Conservation (phyloP, 202 grass and related monocot genomes). For the Carex arenaria region DNA sequence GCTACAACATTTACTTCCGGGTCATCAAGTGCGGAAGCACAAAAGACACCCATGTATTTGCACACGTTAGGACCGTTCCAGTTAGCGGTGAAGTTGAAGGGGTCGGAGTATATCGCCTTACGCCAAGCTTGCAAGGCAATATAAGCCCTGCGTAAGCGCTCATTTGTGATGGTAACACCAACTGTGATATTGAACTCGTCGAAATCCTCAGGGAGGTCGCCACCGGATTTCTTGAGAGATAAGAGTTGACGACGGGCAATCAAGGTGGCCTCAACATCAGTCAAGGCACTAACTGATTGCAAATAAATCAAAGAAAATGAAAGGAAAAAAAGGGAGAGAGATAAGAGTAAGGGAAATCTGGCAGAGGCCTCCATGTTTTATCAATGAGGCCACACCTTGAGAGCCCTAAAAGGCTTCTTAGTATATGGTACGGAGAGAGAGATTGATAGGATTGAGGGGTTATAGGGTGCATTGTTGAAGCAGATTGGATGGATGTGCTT, state of each 20-base stretch:
- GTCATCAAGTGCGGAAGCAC: constrained; percentile 37
- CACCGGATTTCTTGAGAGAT: constrained; percentile 24
- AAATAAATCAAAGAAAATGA: background rate
- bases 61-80: constrained; percentile 57
- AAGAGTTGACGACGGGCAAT: constrained; percentile 50
- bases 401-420: constrained; percentile 30
- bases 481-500: background rate
- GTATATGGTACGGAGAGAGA: constrained; percentile 9
- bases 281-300: background rate
- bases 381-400: constrained; percentile 33
- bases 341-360: constrained; percentile 11
- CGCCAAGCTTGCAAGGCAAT: constrained; percentile 48
- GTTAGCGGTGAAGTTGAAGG: constrained; percentile 54
- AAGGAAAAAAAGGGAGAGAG: background rate
- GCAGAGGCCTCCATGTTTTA: constrained; percentile 50
- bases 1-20: constrained; percentile 30
- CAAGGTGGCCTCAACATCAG: constrained; percentile 32
- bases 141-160: constrained; percentile 52
- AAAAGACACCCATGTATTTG: constrained; percentile 50
- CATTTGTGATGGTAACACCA: constrained; percentile 45
- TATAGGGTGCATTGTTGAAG: constrained; percentile 22
- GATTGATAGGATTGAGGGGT: background rate
- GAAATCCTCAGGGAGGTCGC: constrained; percentile 49
- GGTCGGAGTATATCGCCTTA: constrained; percentile 67
- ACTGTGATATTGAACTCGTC: constrained; percentile 42